Conservation (phyloP, 2,329 filamentous ascomycete species). For the Ophiostoma ips region DNA sequence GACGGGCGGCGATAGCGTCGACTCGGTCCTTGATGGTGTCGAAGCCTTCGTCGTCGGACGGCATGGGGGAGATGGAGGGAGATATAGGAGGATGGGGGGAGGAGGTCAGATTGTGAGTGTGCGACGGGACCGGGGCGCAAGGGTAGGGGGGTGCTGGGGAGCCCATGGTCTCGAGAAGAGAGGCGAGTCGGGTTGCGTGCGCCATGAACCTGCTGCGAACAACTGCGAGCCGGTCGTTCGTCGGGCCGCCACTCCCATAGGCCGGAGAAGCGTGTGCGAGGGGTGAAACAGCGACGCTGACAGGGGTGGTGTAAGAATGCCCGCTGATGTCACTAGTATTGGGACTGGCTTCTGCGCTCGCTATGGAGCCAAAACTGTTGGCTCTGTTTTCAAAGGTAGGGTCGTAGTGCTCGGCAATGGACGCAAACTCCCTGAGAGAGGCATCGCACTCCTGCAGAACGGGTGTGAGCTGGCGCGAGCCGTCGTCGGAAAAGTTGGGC, state of each 20-base stretch:
- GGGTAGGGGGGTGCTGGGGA: constrained; percentile 26
- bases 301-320: not conserved
- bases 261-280: not conserved
- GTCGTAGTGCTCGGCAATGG: constrained; percentile 34
- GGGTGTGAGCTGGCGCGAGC: constrained; percentile 33
- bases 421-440: constrained; percentile 40
- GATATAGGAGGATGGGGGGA: constrained; percentile 1
- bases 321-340: constrained; percentile 1
- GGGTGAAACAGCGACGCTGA: not conserved
- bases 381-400: constrained; percentile 3
- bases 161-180: constrained; percentile 27
- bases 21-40: constrained; percentile 47
- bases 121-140: not conserved
- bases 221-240: not conserved
- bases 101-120: constrained; percentile 14
- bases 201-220: not conserved
- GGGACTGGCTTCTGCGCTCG: not conserved
- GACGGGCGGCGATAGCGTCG: constrained; percentile 38
- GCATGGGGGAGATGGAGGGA: constrained; percentile 7
- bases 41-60: constrained; percentile 28
- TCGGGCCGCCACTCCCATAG: not conserved
- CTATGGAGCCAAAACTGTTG: not conserved
- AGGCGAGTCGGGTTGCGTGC: not conserved
- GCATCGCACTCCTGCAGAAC: constrained; percentile 42
- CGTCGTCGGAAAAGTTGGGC: constrained; percentile 24